Base-by-base conservation (phyloP, 2,329 filamentous ascomycete species). In the Sarocladium kiliense region DNA sequence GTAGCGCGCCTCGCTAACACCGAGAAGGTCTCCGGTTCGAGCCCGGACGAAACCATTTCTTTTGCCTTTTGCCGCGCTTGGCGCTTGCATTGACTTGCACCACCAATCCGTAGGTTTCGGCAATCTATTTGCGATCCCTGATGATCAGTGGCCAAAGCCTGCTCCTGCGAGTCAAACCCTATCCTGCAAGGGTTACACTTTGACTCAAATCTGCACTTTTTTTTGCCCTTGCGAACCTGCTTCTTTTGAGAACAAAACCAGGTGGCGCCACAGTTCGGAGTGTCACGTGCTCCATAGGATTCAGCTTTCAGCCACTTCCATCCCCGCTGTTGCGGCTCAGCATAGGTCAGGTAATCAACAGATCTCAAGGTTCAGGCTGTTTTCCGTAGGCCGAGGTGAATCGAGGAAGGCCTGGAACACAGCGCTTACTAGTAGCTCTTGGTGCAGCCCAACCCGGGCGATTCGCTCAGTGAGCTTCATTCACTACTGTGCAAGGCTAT, bases 21-120 rank as follows among this genome's bases (percentile, higher is more conserved):
- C 50, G 50, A 53, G 50, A 53, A 53, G 50, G 50, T 53, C 50
- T 53, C 50, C 50, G 50, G 50, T 53, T 53, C 50, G 50, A 53
- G 50, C 50, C 50, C 50, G 50, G 50, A 53, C 50, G 50, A 53
- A 53, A 53, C 50, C 50, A 53, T 51, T 41, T 41, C 19, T 53
- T 53, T 53, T 39, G 7, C 27, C 36, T 36, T 27, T 51, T 51
- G 47, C 47, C 47, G 27, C 30, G 27, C 7, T 12, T 34, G n/a
- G 27, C 27, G 26, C 11, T 44, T 27, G 44, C 23, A 39, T 10
- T 9, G 7, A 16, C 5, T 41, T 16, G 37, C 6, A 5, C 14
- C 37, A 41, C 5, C 7, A 41, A 41, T 16, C 14, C 6, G 7
- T 9, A 41, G 7, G 37, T 32, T 32, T 32, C 30, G 30, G 30